phyloP scores from a whole-genome alignment of 192 early-diverging fungal species.

The Linnemannia elongata region DNA sequence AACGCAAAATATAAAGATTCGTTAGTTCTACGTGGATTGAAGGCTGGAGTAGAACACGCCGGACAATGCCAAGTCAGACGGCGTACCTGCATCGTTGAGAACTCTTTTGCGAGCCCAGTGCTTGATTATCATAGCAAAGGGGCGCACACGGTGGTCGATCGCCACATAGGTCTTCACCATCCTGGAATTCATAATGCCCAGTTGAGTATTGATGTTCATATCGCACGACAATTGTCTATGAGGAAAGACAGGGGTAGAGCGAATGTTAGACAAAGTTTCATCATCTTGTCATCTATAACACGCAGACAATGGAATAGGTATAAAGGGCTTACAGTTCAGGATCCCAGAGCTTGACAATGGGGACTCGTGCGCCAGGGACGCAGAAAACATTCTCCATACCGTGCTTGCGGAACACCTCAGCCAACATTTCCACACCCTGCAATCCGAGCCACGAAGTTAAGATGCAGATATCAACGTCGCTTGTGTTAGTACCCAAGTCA shows the following conservation, averaged over 20 bases:
- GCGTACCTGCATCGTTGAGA: slow-evolving; percentile 88
- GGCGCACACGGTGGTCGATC: slow-evolving; percentile 89
- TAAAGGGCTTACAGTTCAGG: slow-evolving; percentile 78
- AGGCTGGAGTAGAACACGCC: too few relatives aligned
- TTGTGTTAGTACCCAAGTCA: slow-evolving; percentile 83
- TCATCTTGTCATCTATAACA: too few relatives aligned
- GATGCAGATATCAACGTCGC: slow-evolving; percentile 95
- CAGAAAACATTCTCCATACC: slow-evolving; percentile 86
- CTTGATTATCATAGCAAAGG: slow-evolving; percentile 93
- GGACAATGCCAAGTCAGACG: background rate
- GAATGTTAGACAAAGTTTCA: background rate
- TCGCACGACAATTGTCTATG: slow-evolving; percentile 84
- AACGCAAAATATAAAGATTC: background rate
- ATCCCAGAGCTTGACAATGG: slow-evolving; percentile 94
- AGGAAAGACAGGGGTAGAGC: background rate
- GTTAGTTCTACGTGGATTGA: background rate
- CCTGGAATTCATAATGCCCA: slow-evolving; percentile 90
- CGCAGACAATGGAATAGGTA: background rate
- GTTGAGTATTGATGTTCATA: slow-evolving; percentile 94
- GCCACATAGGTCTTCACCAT: slow-evolving; percentile 93
- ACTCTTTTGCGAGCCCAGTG: slow-evolving; percentile 90
- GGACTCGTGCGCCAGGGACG: slow-evolving; percentile 90
- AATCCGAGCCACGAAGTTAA: slow-evolving; percentile 87
- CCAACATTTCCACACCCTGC: slow-evolving; percentile 80
- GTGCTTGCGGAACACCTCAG: slow-evolving; percentile 78